Conservation (phyloP, 2,329 filamentous ascomycete species). For the Talaromyces verruculosus region DNA sequence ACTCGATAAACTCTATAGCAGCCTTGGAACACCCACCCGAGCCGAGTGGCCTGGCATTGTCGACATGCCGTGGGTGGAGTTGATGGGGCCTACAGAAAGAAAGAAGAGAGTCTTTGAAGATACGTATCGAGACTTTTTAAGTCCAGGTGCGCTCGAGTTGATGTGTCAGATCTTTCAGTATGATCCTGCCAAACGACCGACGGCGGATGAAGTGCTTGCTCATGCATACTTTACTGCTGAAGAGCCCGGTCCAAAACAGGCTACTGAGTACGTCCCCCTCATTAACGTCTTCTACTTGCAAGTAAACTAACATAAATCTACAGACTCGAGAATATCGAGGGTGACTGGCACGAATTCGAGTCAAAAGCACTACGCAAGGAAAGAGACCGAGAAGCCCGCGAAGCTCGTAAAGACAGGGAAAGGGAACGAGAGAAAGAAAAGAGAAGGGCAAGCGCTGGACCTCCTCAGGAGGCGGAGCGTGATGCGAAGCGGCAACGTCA, state of each 20-base stretch:
- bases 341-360: constrained; percentile 99
- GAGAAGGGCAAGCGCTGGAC: constrained; percentile 44
- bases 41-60: constrained; percentile 83
- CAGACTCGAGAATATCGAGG: constrained; percentile 75
- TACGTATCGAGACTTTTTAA: constrained; percentile 75
- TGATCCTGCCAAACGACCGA: constrained; percentile 79
- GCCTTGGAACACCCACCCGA: constrained; percentile 83
- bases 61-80: constrained; percentile 97
- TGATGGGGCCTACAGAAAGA: constrained; percentile 75
- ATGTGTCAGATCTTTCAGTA: constrained; percentile 83
- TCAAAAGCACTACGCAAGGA: constrained; percentile 91
- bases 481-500: constrained; percentile 42
- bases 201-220: constrained; percentile 76
- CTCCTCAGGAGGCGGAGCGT: constrained; percentile 36
- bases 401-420: constrained; percentile 48
- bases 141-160: constrained; percentile 78
- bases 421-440: constrained; percentile 55
- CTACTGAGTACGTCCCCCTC: constrained; percentile 66
- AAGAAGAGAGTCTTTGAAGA: constrained; percentile 75
- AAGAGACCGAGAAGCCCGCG: constrained; percentile 61
- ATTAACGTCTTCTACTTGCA: neutral
- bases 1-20: constrained; percentile 91
- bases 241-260: constrained; percentile 72
- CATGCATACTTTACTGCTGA: constrained; percentile 88
- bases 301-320: constrained; percentile 17